Evolutionary conservation across 768 basidiomycete genomes (phyloP).

Genomic region (Phylloporus arenicola): DNA sequence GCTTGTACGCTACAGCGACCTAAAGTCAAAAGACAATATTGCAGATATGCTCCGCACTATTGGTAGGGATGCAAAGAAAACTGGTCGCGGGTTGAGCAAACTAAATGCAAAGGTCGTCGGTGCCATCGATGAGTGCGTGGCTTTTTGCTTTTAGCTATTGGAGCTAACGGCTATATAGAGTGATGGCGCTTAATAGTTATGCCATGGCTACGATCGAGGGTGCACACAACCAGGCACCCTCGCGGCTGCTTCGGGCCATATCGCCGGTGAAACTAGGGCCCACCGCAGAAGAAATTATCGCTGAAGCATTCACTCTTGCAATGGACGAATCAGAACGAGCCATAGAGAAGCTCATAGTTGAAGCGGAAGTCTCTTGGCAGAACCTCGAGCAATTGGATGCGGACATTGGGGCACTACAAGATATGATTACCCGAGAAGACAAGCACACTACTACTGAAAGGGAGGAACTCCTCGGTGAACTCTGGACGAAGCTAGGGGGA

Average conservation of each 20-base stretch:
- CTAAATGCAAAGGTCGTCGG: constrained; percentile 65
- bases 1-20: constrained; percentile 56
- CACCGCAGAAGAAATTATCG: constrained; percentile 42
- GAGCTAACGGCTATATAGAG: constrained; percentile 34
- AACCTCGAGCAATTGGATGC: constrained; percentile 62
- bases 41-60: constrained; percentile 50
- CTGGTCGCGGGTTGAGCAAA: constrained; percentile 54
- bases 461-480: constrained; percentile 51
- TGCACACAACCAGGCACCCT: constrained; percentile 25
- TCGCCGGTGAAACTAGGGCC: constrained; percentile 34
- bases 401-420: constrained; percentile 50
- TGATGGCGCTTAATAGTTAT: constrained; percentile 70
- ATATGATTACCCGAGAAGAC: constrained; percentile 57
- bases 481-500: constrained; percentile 69
- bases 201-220: constrained; percentile 54
- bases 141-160: background rate
- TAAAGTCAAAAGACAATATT: constrained; percentile 55
- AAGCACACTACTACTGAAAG: constrained; percentile 38
- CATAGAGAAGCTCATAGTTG: constrained; percentile 56
- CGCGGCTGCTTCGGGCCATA: constrained; percentile 32
- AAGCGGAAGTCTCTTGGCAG: constrained; percentile 53
- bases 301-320: constrained; percentile 52
- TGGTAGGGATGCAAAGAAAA: constrained; percentile 54
- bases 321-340: constrained; percentile 54
- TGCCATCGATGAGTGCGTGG: constrained; percentile 63